Base-by-base conservation (phyloP, 768 basidiomycete genomes). In the Leccinum boreale region DNA sequence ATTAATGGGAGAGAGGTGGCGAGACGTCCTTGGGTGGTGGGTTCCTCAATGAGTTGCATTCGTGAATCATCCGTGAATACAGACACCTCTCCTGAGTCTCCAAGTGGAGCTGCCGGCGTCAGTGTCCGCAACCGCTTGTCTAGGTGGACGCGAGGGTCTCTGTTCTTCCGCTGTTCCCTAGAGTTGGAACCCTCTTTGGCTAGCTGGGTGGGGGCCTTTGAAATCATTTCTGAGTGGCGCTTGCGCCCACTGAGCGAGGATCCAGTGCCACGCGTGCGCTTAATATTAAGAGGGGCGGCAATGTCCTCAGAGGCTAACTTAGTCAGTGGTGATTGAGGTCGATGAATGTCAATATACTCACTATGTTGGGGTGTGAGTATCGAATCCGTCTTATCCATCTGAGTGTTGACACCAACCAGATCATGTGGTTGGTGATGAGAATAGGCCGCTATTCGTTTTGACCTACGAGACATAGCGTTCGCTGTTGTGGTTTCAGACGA, bases 121-220 rank as follows among this genome's bases (percentile, higher is more conserved):
- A 53, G 64, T 33, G 19, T 28, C 31, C 63, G 69, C 24, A 36
- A 50, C 45, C 61, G 61, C 45, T 67, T 68, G 21, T 12, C 36
- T 33, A 51, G 8, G 17, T 44, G 61, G n/a, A 44, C 19, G 8
- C 52, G 56, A 51, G 23, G 55, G 10, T 42, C 52, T 29, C 31
- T 55, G 1, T 11, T 39, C 54, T 58, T 62, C 48, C 21, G 56
- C n/a, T 8, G n/a, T 39, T 26, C 49, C 48, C 26, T 35, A 7
- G 15, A 14, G 4, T 51, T 21, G 7, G 14, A 29, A 55, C n/a
- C 24, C 39, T 42, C 19, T 45, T 14, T 36, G 17, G 24, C 42
- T 33, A 3, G 26, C 24, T 11, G 56, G 52, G 50, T 21, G 50
- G 50, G 12, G 5, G 8, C 24, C 14, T 45, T 44, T 4, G 6